A percentile compares a stretch with the other conserved stretches of the same genome.
phyloP scores from a whole-genome alignment of 1,284 basidiomycete species.

The Cerioporus squamosus region DNA sequence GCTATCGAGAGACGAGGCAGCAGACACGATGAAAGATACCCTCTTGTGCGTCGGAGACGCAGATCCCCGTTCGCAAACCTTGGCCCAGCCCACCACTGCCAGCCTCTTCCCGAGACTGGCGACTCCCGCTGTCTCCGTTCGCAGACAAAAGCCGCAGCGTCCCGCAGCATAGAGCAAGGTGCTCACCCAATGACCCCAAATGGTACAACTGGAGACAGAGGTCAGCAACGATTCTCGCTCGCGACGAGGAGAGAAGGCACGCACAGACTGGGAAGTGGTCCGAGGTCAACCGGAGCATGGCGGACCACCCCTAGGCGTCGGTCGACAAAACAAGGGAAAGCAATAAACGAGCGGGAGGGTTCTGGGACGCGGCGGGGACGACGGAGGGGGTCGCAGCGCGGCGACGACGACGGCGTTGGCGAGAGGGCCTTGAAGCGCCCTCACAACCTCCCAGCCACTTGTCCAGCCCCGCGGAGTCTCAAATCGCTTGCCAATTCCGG shows the following conservation, averaged over 20 bases:
- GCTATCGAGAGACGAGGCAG: too few species aligned
- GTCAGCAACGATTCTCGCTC: constrained; percentile 1
- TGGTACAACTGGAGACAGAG: constrained; percentile 68
- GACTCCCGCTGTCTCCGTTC: too few species aligned
- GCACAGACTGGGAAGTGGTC: constrained; percentile 47
- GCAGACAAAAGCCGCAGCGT: neutral
- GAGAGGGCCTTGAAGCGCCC: constrained; percentile 13
- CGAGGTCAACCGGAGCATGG: constrained; percentile 45
- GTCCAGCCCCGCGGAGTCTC: constrained; percentile 11
- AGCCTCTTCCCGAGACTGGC: too few species aligned
- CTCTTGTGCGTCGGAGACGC: too few species aligned
- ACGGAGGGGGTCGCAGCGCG: constrained; percentile 23
- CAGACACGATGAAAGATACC: too few species aligned
- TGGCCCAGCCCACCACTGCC: too few species aligned
- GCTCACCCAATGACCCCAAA: constrained; percentile 89
- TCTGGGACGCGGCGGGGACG: constrained; percentile 16
- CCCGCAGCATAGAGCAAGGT: constrained; percentile 8
- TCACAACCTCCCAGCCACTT: constrained; percentile 9
- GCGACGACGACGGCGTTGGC: constrained; percentile 24
- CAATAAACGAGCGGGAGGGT: constrained; percentile 21
- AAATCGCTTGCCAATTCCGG: constrained; percentile 5
- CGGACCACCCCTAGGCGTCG: constrained; percentile 27
- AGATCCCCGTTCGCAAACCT: too few species aligned
- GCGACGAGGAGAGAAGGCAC: constrained; percentile 22
- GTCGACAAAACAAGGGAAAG: constrained; percentile 24